Evolutionary conservation across 257 asterid species (phyloP), one percentile per base, ranked within the genome.

Genomic region (Capsicum pubescens): DNA sequence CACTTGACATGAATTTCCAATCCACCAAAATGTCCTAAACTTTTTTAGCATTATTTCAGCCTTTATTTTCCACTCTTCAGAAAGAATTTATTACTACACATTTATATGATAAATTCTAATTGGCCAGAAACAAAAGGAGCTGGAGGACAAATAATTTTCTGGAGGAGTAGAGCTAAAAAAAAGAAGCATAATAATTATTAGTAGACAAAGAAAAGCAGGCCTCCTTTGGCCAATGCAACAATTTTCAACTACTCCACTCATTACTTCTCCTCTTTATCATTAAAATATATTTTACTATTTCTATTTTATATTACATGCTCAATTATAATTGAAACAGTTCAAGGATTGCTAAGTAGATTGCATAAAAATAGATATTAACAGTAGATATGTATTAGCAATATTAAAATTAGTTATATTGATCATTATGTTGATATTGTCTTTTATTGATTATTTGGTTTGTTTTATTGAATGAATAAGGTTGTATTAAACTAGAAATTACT

Each of bases 191-290:
- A 67, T 86, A 76, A 86, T 86, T 66, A 46, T 84, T 76, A 63
- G 60, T 86, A 86, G 85, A 78, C 87, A 86, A 69, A 6, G 83
- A 84, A 81, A 84, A 84, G 57, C 54, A 58, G 81, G 19, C 82
- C n/a, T 67, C 81, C 63, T 84, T 66, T 64, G 82, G 82, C 82
- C 55, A 67, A 52, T 86, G 80, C 42, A 52, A 81, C 85, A 55
- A 59, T 19, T 71, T 71, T 88, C 87, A 82, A 86, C 83, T 16
- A 69, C 48, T 44, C 76, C 82, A 84, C 87, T 88, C 86, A 81
- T 84, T 82, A 83, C 84, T 26, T 50, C 36, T 16, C 17, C 9
- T 58, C 54, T 52, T 15, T 8, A 8, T 78, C 14, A 26, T 26
- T 55, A 54, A 52, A 26, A 42, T 14, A 9, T 0, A 76, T 2